phyloP scores from a whole-genome alignment of 2,329 filamentous ascomycete genomes.

The Ceratocystis eucalypticola region DNA sequence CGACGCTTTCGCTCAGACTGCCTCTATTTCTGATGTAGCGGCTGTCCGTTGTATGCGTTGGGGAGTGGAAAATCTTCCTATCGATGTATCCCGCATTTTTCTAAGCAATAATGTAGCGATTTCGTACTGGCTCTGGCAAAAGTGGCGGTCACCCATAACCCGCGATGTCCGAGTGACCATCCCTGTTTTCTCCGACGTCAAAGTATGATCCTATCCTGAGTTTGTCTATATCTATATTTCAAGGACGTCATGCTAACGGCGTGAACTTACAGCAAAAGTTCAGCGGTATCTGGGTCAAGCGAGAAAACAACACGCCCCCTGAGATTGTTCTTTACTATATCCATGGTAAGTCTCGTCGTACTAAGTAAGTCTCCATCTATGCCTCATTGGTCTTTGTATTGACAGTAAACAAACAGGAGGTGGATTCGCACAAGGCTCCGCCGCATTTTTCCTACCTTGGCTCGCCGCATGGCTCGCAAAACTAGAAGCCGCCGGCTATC shows the following conservation, averaged over 20 bases:
- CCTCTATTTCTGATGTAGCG: constrained; percentile 63
- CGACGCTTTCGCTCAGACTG: constrained; percentile 45
- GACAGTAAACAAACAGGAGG: constrained; percentile 39
- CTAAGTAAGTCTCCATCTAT: background rate
- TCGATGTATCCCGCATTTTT: constrained; percentile 58
- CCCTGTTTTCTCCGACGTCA: constrained; percentile 41
- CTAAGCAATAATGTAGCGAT: constrained; percentile 60
- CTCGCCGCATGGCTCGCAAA: constrained; percentile 57
- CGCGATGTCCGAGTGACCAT: constrained; percentile 52
- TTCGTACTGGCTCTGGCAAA: constrained; percentile 61
- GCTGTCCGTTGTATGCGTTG: constrained; percentile 66
- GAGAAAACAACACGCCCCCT: constrained; percentile 45
- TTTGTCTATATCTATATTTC: background rate
- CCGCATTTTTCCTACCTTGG: constrained; percentile 76
- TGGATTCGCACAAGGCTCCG: constrained; percentile 70
- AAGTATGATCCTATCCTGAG: constrained; percentile 21
- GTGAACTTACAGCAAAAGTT: constrained; percentile 29
- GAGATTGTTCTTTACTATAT: constrained; percentile 73
- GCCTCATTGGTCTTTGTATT: background rate
- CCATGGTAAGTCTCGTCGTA: constrained; percentile 44
- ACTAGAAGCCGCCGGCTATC: constrained; percentile 50
- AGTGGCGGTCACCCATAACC: constrained; percentile 34
- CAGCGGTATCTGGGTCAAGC: constrained; percentile 56
- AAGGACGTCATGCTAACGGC: background rate
- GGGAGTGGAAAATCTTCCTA: constrained; percentile 59